Base-by-base conservation (phyloP, 2,329 filamentous ascomycete species). In the Didymellaceae sp. region DNA sequence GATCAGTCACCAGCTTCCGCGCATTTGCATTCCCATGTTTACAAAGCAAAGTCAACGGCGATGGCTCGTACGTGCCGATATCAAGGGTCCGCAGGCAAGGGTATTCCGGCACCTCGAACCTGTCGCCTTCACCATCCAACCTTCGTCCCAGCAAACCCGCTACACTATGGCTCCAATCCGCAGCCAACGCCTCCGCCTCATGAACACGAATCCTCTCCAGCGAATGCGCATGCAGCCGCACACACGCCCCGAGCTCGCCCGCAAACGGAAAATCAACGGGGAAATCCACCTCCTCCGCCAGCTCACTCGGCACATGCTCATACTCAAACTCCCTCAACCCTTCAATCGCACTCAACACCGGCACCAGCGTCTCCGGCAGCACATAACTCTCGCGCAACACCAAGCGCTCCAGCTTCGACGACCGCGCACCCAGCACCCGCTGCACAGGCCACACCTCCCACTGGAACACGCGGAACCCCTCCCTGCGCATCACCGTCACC, bases 391-490 rank as follows among this genome's bases (percentile, higher is more conserved):
- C 30, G 11, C 18, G 8, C 22, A 51, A 13, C 2, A 7, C 5
- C 7, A 51, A 16, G 6, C 4, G 10, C 13, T 45, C 30, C n/a
- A 51, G 24, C 16, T 18, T 16, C 1, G 28, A 31, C 7, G 20
- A 4, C 5, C 16, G 13, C 26, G n/a, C 22, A 0, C 28, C 13
- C 10, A 51, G 31, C 7, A 51, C 22, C 7, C 25, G 25, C 2
- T 10, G 1, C 0, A 41, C 35, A 4, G 47, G 47, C 41, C 41
- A 51, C 2, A 41, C 14, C 7, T n/a, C 14, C 47, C 47, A 51
- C 13, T 58, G 18, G 16, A 53, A 33, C 9, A 45, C 31, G 28
- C 50, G 16, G 13, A 26, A 17, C n/a, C 41, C 34, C 45, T 58
- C 33, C 1, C 41, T 21, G 6, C 47, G 30, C 47, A 53, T 53